A percentile compares a stretch with the other conserved stretches of the same genome.
These are phyloP conservation scores for Diaporthe sp. DNA, from an alignment of 2,329 filamentous ascomycete species.

Conservation along the genomic window DNA sequence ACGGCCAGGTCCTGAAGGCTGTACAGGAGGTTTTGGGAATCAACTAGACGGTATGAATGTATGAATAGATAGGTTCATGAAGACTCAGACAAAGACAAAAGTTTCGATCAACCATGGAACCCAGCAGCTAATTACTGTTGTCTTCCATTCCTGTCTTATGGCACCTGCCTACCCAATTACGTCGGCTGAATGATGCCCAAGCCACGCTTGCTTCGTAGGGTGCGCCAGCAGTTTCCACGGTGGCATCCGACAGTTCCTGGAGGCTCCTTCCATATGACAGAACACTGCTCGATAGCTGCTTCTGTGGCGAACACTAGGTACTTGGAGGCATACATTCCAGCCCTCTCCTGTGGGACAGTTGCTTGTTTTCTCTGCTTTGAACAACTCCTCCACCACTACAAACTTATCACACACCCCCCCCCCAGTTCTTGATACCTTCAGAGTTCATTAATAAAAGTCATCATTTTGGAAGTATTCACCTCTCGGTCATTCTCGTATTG, in stretches of 20 bases:
- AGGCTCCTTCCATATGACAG: background rate
- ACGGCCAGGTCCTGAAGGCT: constrained; percentile 79
- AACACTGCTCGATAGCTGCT: background rate
- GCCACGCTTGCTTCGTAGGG: background rate
- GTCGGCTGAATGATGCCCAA: background rate
- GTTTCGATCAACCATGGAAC: background rate
- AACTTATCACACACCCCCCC: background rate
- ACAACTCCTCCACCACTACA: background rate
- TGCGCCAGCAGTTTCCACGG: background rate
- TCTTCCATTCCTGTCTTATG: background rate
- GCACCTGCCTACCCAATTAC: background rate
- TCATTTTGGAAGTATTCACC: background rate
- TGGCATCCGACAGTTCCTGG: no score
- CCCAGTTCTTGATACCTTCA: background rate
- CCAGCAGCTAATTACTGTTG: background rate
- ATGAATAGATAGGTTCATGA: constrained; percentile 30
- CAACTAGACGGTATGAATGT: constrained; percentile 46
- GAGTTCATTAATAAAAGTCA: background rate
- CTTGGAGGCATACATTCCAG: background rate
- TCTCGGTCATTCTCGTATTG: no score
- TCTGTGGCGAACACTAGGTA: background rate
- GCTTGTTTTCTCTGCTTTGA: background rate
- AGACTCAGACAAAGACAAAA: background rate
- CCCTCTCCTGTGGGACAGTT: no score
- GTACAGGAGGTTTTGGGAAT: constrained; percentile 81